Percentiles rank a stretch among this genome's conserved stretches.
These are phyloP conservation scores for Leavenworthia alabamica DNA, from an alignment of 345 rosid species.

Conservation along the genomic window DNA sequence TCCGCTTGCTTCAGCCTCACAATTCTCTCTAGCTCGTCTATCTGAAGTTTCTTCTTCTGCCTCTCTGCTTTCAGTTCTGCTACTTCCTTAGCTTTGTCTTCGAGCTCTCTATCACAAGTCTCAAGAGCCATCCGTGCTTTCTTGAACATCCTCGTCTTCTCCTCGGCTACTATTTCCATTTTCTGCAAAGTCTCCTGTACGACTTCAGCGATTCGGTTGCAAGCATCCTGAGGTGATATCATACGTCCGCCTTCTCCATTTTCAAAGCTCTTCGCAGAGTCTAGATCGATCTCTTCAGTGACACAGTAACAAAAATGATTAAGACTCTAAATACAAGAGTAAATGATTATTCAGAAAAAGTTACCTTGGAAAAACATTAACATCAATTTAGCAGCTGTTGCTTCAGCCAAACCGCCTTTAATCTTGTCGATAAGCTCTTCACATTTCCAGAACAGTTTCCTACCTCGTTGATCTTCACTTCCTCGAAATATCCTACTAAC, in stretches of 20 bases:
- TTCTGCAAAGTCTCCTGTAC: conserved; percentile 86
- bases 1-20: conserved; percentile 93
- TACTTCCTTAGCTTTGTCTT: conserved; percentile 84
- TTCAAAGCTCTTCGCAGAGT: conserved; percentile 68
- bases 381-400: conserved; percentile 66
- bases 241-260: conserved; percentile 66
- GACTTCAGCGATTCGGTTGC: conserved; percentile 85
- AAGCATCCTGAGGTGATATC: conserved; percentile 89
- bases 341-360: too few species aligned
- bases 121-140: conserved; percentile 74
- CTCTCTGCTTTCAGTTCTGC: conserved; percentile 63
- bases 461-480: conserved; percentile 81
- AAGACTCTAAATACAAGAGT: background rate
- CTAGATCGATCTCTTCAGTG: conserved; percentile 60
- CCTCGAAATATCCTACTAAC: conserved; percentile 77
- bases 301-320: background rate
- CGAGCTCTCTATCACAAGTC: conserved; percentile 76
- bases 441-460: conserved; percentile 84
- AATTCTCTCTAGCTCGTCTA: conserved; percentile 85
- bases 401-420: conserved; percentile 63
- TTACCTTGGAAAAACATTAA: conserved; percentile 82
- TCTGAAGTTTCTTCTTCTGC: conserved; percentile 67
- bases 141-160: conserved; percentile 86
- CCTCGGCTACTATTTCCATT: conserved; percentile 94
- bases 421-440: conserved; percentile 75